Conservation (phyloP, 1,139 yeast species). For the Geotrichum siamense region DNA sequence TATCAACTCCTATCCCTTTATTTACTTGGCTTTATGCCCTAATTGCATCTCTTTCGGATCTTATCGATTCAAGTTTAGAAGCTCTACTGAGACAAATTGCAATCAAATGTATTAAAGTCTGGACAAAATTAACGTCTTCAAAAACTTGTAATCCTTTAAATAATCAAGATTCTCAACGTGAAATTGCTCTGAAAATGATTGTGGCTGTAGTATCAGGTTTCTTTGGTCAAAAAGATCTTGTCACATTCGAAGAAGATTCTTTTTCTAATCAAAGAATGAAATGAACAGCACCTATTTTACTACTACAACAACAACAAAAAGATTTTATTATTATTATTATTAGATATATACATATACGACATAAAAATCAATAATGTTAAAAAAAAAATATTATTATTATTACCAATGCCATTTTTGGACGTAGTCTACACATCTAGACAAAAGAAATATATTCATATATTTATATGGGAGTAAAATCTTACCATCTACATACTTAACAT, state of each 20-base stretch:
- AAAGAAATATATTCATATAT: constrained; percentile 3
- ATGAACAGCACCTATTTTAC: no score
- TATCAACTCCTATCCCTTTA: background rate
- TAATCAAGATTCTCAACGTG: background rate
- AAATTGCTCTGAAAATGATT: background rate
- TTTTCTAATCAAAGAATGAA: no score
- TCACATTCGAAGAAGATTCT: no score
- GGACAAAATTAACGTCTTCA: background rate
- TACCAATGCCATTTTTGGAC: no score
- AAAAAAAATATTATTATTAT: no score
- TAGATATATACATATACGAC: no score
- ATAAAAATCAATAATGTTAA: no score
- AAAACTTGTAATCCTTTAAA: background rate
- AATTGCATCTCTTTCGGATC: background rate
- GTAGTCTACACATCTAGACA: no score
- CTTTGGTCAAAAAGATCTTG: constrained; percentile 1
- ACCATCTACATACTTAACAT: no score
- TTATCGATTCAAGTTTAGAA: background rate
- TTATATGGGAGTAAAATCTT: background rate
- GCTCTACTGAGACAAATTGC: constrained; percentile 1
- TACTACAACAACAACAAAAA: no score
- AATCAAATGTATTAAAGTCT: background rate
- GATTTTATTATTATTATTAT: no score
- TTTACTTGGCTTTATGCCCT: constrained; percentile 2
- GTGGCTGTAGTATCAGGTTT: constrained; percentile 3